A percentile compares a stretch with the other conserved stretches of the same genome.
These are phyloP conservation scores for Colletotrichum viniferum DNA, from an alignment of 2,329 filamentous ascomycete species.

Conservation along the genomic window DNA sequence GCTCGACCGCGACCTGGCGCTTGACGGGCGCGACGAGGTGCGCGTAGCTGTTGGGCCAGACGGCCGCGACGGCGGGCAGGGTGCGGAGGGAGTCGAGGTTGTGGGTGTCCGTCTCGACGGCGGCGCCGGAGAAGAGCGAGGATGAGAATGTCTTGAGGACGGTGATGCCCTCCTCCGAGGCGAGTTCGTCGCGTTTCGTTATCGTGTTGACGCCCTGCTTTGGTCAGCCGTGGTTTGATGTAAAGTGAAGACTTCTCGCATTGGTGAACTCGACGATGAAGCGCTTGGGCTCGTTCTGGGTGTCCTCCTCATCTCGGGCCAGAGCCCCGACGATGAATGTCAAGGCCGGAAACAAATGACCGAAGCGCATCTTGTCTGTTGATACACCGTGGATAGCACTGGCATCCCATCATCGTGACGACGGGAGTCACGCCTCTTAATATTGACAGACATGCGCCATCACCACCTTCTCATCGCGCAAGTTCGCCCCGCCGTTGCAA, in stretches of 20 bases:
- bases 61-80: slow-evolving; percentile 3
- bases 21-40: slow-evolving; percentile 9
- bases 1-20: not conserved
- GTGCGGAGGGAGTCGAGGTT: slow-evolving; percentile 9
- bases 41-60: slow-evolving; percentile 8
- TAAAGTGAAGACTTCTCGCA: not conserved
- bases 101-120: slow-evolving; percentile 10
- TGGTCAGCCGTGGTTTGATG: not conserved
- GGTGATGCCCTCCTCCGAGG: not conserved
- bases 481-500: not conserved
- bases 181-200: slow-evolving; percentile 3
- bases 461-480: not conserved
- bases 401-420: not conserved
- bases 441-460: not conserved
- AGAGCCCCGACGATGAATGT: not conserved
- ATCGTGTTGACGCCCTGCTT: not conserved
- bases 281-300: not conserved
- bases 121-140: slow-evolving; percentile 16
- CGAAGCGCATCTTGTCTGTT: not conserved
- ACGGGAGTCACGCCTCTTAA: not conserved
- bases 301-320: not conserved
- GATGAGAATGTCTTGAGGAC: slow-evolving; percentile 15
- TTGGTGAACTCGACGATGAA: slow-evolving; percentile 18
- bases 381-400: not conserved
- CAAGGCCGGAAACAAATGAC: not conserved